These are phyloP conservation scores for Apiotrichum domesticum DNA, from an alignment of 1,284 basidiomycete genomes.

Conservation along the genomic window DNA sequence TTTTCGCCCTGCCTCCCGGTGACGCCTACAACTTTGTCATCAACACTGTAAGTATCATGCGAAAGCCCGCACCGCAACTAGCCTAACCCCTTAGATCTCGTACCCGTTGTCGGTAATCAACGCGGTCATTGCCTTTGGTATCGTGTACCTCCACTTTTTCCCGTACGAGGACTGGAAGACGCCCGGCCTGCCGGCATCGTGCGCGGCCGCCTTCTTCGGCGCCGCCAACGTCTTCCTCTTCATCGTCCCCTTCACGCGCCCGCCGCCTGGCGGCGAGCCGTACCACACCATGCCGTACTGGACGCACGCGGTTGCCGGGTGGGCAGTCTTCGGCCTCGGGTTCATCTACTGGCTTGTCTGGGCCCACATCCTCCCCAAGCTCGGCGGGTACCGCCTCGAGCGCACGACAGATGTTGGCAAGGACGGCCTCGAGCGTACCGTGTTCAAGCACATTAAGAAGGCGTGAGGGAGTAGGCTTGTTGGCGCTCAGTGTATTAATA, in stretches of 20 bases:
- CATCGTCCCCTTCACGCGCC: conserved; percentile 10
- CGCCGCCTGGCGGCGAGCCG: conserved; percentile 11
- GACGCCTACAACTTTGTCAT: conserved; percentile 53
- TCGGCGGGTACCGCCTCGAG: conserved; percentile 12
- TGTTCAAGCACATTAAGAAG: conserved; percentile 2
- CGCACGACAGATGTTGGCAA: conserved; percentile 10
- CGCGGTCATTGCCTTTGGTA: conserved; percentile 11
- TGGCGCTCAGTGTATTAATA: too few species aligned
- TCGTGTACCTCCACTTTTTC: conserved; percentile 14
- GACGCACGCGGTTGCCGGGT: conserved; percentile 16
- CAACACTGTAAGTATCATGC: conserved; percentile 7
- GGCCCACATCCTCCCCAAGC: conserved; percentile 16
- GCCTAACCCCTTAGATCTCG: conserved; percentile 6
- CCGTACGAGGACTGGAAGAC: conserved; percentile 11
- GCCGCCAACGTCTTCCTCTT: conserved; percentile 18
- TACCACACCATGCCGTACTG: conserved; percentile 17
- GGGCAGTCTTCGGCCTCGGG: conserved; percentile 20
- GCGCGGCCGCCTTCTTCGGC: conserved; percentile 11
- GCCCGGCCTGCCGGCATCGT: neutral
- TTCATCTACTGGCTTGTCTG: conserved; percentile 21
- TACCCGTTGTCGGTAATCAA: conserved; percentile 18
- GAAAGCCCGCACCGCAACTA: neutral
- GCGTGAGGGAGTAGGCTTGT: too few species aligned
- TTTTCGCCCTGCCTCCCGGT: conserved; percentile 54
- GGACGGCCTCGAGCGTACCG: conserved; percentile 11